Percentiles rank a stretch among this genome's conserved stretches.
These are phyloP conservation scores for Glonium stellatum DNA, from an alignment of 495 filamentous ascomycete species.

Conservation along the genomic window DNA sequence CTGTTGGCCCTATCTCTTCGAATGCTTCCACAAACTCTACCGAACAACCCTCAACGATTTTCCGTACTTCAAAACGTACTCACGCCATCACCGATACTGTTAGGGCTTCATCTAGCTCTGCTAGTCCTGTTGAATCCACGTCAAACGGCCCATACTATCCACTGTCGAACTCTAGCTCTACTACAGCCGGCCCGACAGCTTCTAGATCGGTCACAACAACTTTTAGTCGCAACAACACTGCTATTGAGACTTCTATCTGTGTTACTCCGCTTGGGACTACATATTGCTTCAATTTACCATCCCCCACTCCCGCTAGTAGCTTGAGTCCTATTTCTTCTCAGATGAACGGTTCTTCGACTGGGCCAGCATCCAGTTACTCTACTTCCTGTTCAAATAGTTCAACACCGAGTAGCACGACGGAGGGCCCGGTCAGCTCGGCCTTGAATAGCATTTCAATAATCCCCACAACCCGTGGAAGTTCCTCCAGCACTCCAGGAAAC, in stretches of 20 bases:
- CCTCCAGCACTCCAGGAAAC: background rate
- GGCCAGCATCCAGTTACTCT: background rate
- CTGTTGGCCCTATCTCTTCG: background rate
- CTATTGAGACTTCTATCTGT: background rate
- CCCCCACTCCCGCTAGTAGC: background rate
- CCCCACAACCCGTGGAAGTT: background rate
- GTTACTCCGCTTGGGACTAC: background rate
- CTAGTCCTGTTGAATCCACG: background rate
- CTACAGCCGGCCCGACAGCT: background rate
- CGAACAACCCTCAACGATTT: background rate
- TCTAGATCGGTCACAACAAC: background rate
- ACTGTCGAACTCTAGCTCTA: background rate
- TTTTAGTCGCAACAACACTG: too few species aligned
- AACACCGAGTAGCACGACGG: background rate
- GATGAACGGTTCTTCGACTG: background rate
- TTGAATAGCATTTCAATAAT: background rate
- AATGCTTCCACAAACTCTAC: background rate
- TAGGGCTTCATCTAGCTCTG: background rate
- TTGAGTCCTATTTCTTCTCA: too few species aligned
- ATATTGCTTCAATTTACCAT: background rate
- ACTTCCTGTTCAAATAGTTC: background rate
- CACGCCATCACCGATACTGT: background rate
- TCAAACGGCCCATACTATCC: background rate
- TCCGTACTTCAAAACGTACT: background rate
- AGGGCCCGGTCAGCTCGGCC: background rate